Base-by-base conservation (phyloP, 2,329 filamentous ascomycete genomes). In the Fusarium chuoi region DNA sequence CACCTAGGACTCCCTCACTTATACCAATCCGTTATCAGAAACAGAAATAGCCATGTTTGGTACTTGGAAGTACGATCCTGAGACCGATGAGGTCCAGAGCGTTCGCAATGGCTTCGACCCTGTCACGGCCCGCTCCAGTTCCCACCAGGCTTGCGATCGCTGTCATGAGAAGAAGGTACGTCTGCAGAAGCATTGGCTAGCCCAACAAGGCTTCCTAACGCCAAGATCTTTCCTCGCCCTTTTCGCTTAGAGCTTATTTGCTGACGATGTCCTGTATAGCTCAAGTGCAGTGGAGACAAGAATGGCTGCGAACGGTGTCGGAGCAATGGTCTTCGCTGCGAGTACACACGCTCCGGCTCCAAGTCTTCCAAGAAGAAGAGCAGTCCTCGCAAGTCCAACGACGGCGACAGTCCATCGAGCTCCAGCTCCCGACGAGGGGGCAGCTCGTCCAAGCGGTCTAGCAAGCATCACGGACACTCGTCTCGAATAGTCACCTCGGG, bases 131-230 rank as follows among this genome's bases (percentile, higher is more conserved):
- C 79, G 82, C 46, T 82, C 82, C 15, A 83, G 80, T 68, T 79
- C 79, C 56, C 82, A 83, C 68, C 81, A 83, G 67, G 82, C 82
- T 6, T 84, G 82, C 73, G 79, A 82, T 52, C 76, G 81, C 35
- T 83, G 82, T 57, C 81, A 83, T 52, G 80, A 82, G 72, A 84
- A 84, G 62, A 84, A 84, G 78, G 82, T 83, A 73, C 14, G 60
- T 28, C 44, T 57, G 46, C 54, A 24, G 33, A 18, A 36, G 33
- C 7, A 35, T 54, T 22, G 30, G 22, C 56, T 51, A 62, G 69
- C 33, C 41, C 42, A 49, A 41, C 52, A 54, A 48, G 42, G 30
- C 46, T 51, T 51, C 26, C 39, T 2, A 24, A 38, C 33, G 38
- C 60, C 65, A 51, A 60, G 62, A 55, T 55, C 51, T 9, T 41